These are phyloP conservation scores for Podospora didyma DNA, from an alignment of 495 filamentous ascomycete species.

Conservation along the genomic window DNA sequence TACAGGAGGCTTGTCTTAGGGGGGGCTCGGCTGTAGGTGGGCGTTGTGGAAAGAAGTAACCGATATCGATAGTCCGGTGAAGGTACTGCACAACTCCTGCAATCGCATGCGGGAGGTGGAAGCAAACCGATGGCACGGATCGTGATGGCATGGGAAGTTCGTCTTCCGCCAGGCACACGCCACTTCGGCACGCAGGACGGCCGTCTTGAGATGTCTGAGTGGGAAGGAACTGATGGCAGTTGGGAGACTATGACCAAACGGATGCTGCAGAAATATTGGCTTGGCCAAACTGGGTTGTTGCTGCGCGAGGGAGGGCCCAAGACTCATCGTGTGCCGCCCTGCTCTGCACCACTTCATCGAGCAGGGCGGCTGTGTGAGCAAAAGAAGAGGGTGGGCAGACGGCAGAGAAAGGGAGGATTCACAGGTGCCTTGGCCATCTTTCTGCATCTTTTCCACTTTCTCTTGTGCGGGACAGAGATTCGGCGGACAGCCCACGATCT, in stretches of 20 bases:
- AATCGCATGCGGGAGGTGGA: background rate
- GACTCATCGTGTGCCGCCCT: no score
- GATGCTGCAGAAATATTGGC: background rate
- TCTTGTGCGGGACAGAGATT: no score
- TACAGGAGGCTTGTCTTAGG: background rate
- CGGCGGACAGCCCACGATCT: conserved; percentile 1
- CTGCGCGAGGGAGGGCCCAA: no score
- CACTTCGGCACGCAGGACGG: no score
- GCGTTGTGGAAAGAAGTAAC: background rate
- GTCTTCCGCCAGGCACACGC: no score
- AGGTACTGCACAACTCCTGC: background rate
- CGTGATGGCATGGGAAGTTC: no score
- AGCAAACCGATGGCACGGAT: background rate
- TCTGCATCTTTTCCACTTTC: no score
- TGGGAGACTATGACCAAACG: background rate
- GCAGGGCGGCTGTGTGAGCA: background rate
- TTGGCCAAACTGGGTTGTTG: background rate
- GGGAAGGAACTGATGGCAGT: no score
- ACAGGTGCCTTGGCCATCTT: no score
- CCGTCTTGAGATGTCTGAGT: no score
- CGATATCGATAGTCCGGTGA: conserved; percentile 6
- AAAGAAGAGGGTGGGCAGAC: no score
- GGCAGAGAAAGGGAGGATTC: background rate
- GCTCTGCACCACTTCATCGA: no score
- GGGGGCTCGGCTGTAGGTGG: background rate